These are phyloP conservation scores for Hansenula lynferdii DNA, from an alignment of 1,139 yeast species.

Conservation along the genomic window DNA sequence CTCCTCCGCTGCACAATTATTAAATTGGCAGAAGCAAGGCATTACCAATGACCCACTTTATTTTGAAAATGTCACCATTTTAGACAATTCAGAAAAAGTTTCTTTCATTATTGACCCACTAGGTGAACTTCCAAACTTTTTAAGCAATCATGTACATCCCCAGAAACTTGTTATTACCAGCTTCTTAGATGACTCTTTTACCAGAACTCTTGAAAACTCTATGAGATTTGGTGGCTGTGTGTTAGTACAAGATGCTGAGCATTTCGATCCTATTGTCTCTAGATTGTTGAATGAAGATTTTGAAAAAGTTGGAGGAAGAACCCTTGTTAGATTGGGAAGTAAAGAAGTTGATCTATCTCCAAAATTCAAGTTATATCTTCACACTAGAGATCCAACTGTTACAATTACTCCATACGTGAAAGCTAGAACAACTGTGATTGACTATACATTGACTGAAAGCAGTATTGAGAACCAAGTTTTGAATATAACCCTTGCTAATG, in stretches of 20 bases:
- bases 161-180: constrained; percentile 54
- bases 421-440: constrained; percentile 59
- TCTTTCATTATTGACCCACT: constrained; percentile 78
- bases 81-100: constrained; percentile 34
- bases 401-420: constrained; percentile 48
- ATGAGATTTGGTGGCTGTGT: constrained; percentile 78
- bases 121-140: constrained; percentile 38
- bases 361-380: constrained; percentile 55
- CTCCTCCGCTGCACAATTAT: constrained; percentile 35
- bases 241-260: constrained; percentile 74
- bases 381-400: constrained; percentile 54
- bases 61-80: constrained; percentile 58
- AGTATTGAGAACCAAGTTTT: constrained; percentile 63
- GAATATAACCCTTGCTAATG: constrained; percentile 47
- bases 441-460: constrained; percentile 66
- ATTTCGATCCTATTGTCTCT: constrained; percentile 68
- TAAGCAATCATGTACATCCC: constrained; percentile 30
- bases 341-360: constrained; percentile 64
- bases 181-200: constrained; percentile 66
- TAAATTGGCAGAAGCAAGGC: constrained; percentile 50
- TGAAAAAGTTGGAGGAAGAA: constrained; percentile 66
- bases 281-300: constrained; percentile 59
- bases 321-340: constrained; percentile 54
- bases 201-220: constrained; percentile 72
- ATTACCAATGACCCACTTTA: constrained; percentile 54